Conservation (phyloP, 1,139 yeast species). For the Blastobotrys elegans region DNA sequence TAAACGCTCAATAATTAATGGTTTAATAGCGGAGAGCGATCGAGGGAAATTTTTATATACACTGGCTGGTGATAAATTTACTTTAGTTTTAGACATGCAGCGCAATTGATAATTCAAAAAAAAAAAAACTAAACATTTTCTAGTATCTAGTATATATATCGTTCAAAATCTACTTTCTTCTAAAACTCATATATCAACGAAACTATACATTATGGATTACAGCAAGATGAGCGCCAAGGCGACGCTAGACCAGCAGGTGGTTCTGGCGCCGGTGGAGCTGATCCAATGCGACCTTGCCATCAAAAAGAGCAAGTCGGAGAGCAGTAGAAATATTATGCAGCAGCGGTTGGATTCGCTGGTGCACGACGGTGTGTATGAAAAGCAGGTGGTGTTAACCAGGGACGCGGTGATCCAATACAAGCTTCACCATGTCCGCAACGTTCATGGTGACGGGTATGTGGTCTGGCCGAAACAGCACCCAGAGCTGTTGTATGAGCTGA, state of each 20-base stretch:
- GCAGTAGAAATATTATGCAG: not conserved
- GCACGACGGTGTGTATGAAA: not conserved
- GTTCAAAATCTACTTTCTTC: too few species aligned
- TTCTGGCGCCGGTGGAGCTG: conserved; percentile 1
- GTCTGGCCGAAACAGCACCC: conserved; percentile 3
- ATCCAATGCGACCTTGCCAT: conserved; percentile 11
- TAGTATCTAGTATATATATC: too few species aligned
- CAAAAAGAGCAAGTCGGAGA: not conserved
- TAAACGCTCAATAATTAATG: too few species aligned
- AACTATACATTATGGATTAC: conserved; percentile 6
- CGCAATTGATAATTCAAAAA: too few species aligned
- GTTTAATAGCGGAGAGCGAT: too few species aligned
- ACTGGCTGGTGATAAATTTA: too few species aligned
- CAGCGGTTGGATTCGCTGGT: not conserved
- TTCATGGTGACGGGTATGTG: conserved; percentile 1
- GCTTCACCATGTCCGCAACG: not conserved
- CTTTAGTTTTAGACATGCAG: too few species aligned
- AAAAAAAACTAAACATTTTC: too few species aligned
- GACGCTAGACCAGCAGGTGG: conserved; percentile 8
- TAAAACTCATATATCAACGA: not conserved
- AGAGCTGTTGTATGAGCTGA: conserved; percentile 4
- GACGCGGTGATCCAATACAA: conserved; percentile 8
- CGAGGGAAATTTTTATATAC: too few species aligned
- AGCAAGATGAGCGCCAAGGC: conserved; percentile 1
- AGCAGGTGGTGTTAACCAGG: conserved; percentile 10